Evolutionary conservation across 1,139 yeast species (phyloP).

Genomic region (Nakaseomyces sp.): DNA sequence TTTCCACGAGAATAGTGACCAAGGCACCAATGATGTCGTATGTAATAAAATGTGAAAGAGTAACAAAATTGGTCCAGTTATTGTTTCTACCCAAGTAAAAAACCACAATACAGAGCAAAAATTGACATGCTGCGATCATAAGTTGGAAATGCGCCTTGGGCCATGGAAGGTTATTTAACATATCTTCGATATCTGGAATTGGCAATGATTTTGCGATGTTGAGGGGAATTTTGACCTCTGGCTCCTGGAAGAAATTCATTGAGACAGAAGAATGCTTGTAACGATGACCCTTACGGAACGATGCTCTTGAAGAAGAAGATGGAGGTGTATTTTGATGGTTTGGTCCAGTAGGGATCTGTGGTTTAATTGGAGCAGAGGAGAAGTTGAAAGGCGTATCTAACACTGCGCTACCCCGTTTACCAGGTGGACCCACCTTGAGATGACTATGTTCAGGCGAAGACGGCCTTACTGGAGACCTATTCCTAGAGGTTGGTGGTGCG

Average conservation of each 20-base stretch:
- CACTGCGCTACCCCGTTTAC: conserved; percentile 16
- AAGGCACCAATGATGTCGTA: conserved; percentile 80
- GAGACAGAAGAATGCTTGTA: conserved; percentile 96
- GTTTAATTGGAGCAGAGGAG: conserved; percentile 27
- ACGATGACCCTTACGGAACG: conserved; percentile 88
- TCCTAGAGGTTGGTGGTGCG: conserved; percentile 32
- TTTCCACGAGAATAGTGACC: conserved; percentile 61
- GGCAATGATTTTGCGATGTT: conserved; percentile 74
- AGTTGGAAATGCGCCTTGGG: conserved; percentile 53
- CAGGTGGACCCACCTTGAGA: not conserved
- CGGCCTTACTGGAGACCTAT: conserved; percentile 22
- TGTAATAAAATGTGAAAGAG: conserved; percentile 77
- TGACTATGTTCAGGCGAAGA: conserved; percentile 6
- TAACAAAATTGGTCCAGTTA: conserved; percentile 56
- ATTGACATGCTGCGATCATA: conserved; percentile 33
- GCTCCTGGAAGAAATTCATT: conserved; percentile 92
- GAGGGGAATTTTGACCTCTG: conserved; percentile 61
- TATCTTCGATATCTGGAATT: conserved; percentile 63
- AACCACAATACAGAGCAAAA: conserved; percentile 33
- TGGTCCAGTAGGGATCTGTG: conserved; percentile 10
- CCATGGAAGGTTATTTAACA: conserved; percentile 54
- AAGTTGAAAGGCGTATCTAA: conserved; percentile 44
- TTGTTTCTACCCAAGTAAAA: conserved; percentile 54
- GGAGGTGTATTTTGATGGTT: conserved; percentile 12
- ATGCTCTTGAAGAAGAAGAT: conserved; percentile 61